These are phyloP conservation scores for Rhododendron molle DNA, from an alignment of 148 eudicot species.

Conservation along the genomic window DNA sequence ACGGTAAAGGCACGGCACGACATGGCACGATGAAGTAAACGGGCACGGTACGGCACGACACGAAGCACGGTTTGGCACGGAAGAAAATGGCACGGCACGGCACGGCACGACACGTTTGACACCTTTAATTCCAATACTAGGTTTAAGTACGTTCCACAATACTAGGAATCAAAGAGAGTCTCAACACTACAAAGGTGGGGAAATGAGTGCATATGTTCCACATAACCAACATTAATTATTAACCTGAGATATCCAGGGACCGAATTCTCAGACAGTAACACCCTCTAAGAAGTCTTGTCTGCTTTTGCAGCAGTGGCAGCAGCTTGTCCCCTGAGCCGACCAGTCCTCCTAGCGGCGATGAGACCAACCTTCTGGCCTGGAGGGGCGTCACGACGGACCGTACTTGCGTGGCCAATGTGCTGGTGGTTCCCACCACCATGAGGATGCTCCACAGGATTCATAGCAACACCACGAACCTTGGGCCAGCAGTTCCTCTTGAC, in stretches of 20 bases:
- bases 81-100: too few relatives aligned
- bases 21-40: too few relatives aligned
- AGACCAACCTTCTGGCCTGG: slow-evolving; percentile 60
- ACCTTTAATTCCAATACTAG: neutral
- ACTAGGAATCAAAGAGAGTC: neutral
- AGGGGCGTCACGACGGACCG: slow-evolving; percentile 53
- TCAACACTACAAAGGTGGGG: neutral
- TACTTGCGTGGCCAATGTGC: slow-evolving; percentile 55
- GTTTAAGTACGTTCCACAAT: neutral
- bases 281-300: slow-evolving; percentile 23
- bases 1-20: too few relatives aligned
- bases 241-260: neutral
- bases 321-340: slow-evolving; percentile 54
- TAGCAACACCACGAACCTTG: slow-evolving; percentile 38
- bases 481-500: slow-evolving; percentile 41
- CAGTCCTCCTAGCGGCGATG: slow-evolving; percentile 55
- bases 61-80: too few relatives aligned
- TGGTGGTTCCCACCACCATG: slow-evolving; percentile 66
- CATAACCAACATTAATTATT: neutral
- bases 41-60: too few relatives aligned
- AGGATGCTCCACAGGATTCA: slow-evolving; percentile 56
- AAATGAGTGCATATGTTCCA: neutral
- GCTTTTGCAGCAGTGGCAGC: slow-evolving; percentile 49
- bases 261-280: neutral
- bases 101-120: too few relatives aligned